These are phyloP conservation scores for Candida sonorensis DNA, from an alignment of 805 yeast genomes.

Conservation along the genomic window DNA sequence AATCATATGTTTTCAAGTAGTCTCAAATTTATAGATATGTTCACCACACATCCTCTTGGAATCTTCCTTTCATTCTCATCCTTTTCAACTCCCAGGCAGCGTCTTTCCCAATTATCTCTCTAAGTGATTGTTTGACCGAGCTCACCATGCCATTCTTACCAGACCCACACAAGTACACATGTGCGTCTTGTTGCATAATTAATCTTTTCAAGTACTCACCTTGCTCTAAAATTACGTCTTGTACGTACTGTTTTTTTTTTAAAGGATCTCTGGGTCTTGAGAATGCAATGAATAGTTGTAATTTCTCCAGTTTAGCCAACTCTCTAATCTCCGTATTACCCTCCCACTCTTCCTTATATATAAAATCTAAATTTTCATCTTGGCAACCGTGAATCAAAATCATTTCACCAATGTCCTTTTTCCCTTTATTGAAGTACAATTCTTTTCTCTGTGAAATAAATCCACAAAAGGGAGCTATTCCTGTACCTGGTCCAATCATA, in stretches of 20 bases:
- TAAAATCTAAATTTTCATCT: slow-evolving; percentile 56
- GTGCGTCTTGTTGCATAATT: slow-evolving; percentile 54
- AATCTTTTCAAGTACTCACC: slow-evolving; percentile 40
- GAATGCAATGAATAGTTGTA: slow-evolving; percentile 71
- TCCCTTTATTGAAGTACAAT: too few species aligned
- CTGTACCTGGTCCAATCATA: slow-evolving; percentile 94
- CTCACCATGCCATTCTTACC: slow-evolving; percentile 80
- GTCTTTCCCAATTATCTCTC: slow-evolving; percentile 41
- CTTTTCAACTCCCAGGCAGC: slow-evolving; percentile 67
- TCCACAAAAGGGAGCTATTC: slow-evolving; percentile 94
- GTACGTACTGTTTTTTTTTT: slow-evolving; percentile 64
- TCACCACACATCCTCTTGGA: slow-evolving; percentile 97
- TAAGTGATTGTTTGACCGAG: slow-evolving; percentile 69
- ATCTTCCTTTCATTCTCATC: slow-evolving; percentile 71
- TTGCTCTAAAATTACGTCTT: slow-evolving; percentile 56
- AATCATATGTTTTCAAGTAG: too few species aligned
- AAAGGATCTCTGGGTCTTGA: slow-evolving; percentile 50
- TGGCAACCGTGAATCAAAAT: slow-evolving; percentile 83
- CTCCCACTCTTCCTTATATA: slow-evolving; percentile 81
- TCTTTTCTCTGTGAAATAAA: slow-evolving; percentile 66
- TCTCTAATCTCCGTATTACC: slow-evolving; percentile 35
- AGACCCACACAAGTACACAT: slow-evolving; percentile 91
- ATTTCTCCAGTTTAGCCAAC: slow-evolving; percentile 40
- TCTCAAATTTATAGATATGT: too few species aligned
- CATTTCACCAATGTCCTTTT: slow-evolving; percentile 65